Conservation (phyloP, 192 early-diverging fungal species). For the Backusella westeae region DNA sequence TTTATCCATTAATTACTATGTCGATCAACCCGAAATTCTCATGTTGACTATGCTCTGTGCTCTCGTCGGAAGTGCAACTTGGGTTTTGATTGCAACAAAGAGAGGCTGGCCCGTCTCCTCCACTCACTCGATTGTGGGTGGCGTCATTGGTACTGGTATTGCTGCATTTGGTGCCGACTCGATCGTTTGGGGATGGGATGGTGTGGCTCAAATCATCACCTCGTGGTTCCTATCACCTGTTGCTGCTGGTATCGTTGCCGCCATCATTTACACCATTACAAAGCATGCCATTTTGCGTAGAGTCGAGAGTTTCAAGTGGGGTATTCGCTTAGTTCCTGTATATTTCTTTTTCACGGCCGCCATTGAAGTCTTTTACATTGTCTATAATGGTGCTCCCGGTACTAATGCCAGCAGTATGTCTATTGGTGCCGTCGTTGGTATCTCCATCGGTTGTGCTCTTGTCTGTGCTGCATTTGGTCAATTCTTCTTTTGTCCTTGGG, state of each 20-base stretch:
- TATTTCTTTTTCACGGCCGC: conserved; percentile 69
- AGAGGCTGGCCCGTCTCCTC: conserved; percentile 74
- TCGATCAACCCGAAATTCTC: conserved; percentile 63
- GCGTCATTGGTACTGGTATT: conserved; percentile 69
- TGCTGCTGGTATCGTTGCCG: conserved; percentile 59
- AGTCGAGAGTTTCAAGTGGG: conserved; percentile 65
- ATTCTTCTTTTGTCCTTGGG: conserved; percentile 70
- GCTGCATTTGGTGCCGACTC: conserved; percentile 61
- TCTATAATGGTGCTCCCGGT: conserved; percentile 67
- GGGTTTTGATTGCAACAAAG: conserved; percentile 71
- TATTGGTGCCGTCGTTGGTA: conserved; percentile 55
- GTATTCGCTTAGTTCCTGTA: conserved; percentile 65
- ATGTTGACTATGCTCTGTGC: conserved; percentile 87
- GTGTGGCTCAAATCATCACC: conserved; percentile 57
- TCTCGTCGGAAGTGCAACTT: conserved; percentile 67
- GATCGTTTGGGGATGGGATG: conserved; percentile 60
- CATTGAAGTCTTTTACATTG: conserved; percentile 66
- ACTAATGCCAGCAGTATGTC: conserved; percentile 38
- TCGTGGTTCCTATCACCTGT: conserved; percentile 80
- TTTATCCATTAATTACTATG: conserved; percentile 57
- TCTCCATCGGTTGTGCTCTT: conserved; percentile 57
- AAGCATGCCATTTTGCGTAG: conserved; percentile 59
- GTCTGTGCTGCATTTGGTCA: conserved; percentile 51
- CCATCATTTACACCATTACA: conserved; percentile 64
- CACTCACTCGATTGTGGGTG: conserved; percentile 82